Evolutionary conservation across 2,329 filamentous ascomycete species (phyloP).

Genomic region (Parasarocladium wereldwijsianum): DNA sequence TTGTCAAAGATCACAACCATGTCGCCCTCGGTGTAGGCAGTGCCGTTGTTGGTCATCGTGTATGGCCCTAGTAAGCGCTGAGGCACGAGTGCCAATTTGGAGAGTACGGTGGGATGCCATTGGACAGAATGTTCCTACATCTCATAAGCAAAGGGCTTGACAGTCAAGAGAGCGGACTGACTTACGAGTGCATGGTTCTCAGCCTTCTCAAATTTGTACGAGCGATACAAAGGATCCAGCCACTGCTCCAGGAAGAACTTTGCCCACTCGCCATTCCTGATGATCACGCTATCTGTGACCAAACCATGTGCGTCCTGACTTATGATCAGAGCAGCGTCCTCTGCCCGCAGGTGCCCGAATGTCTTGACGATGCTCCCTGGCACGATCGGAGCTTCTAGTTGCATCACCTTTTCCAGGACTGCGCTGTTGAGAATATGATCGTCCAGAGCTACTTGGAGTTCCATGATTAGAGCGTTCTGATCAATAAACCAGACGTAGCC

Average conservation of each 20-base stretch:
- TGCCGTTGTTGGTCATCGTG: constrained; percentile 37
- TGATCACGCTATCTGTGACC: constrained; percentile 59
- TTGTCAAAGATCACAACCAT: constrained; percentile 66
- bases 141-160: background rate
- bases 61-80: constrained; percentile 77
- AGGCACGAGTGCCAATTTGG: constrained; percentile 78
- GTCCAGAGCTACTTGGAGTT: constrained; percentile 54
- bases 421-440: constrained; percentile 52
- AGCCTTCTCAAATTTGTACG: constrained; percentile 92
- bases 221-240: constrained; percentile 89
- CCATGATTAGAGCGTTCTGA: constrained; percentile 78
- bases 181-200: constrained; percentile 80
- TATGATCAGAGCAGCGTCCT: constrained; percentile 67
- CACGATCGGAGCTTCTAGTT: constrained; percentile 73
- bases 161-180: constrained; percentile 4
- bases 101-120: constrained; percentile 93
- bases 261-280: constrained; percentile 78
- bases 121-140: constrained; percentile 74
- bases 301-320: constrained; percentile 76
- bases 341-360: constrained; percentile 63
- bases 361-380: constrained; percentile 97
- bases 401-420: constrained; percentile 64
- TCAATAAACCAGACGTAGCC: constrained; percentile 82
- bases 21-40: constrained; percentile 67
- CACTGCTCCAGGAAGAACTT: constrained; percentile 88